Base-by-base conservation (phyloP, 1,139 yeast genomes). In the Candida mesenterica region DNA sequence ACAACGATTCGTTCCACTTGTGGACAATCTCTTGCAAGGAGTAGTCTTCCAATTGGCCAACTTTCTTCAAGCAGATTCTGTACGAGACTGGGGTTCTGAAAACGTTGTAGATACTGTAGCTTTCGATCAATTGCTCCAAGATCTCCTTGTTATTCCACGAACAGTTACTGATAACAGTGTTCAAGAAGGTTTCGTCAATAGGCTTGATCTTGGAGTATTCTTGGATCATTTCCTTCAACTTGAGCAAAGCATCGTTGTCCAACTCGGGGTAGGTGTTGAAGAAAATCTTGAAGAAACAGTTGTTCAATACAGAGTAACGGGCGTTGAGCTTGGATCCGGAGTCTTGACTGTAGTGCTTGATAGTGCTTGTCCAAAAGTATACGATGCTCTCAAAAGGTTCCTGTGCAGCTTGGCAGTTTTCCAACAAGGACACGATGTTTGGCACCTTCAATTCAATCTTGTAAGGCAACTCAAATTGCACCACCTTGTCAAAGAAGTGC, bases 101-200 rank as follows among this genome's bases (percentile, higher is more conserved):
- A 38, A 83, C 75, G 33, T 75, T 65, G 54, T 79, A 81, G 16
- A 75, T 59, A 8, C 72, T 75, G 52, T 82, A 88, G 42, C 80
- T 75, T 33, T 74, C 74, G 32, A 82, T 65, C 38, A 88, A 72
- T 43, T 78, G 79, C 47, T 82, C 77, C 40, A 84, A 75, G 15
- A 85, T 80, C 17, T 67, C 66, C 40, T 79, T 72, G 52, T 82
- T 83, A 31, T 72, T 72, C 95, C 96, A 87, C 39, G 69, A 62
- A 35, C 79, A 77, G 50, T 82, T 81, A 27, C 89, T 76, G 39
- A 88, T 68, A 36, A 87, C 68, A 20, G 88, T 84, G 60, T 89
- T 89, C 57, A 88, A 75, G 52, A 89, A 84, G 3, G 86, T 79
- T 55, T 86, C 88, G 57, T 83, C 89, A 39, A 80, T 67, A 15